These are phyloP conservation scores for Cavenderia fasciculata DNA, from an alignment of 78 protist genomes.

Conservation along the genomic window DNA sequence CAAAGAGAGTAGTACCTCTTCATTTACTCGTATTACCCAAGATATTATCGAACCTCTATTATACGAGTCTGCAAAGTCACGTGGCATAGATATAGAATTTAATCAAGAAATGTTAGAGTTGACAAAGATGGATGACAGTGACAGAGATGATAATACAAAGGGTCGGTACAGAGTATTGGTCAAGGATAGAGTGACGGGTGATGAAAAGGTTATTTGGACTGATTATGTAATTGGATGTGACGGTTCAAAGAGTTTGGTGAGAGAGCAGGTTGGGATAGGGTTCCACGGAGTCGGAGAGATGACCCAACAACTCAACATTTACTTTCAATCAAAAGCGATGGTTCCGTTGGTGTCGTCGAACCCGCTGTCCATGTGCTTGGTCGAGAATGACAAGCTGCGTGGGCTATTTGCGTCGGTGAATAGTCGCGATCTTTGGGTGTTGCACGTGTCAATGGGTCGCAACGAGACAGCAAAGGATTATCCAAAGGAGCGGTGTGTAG, in stretches of 20 bases:
- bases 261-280: not conserved
- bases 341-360: not conserved
- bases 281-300: not conserved
- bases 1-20: not conserved
- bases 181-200: not conserved
- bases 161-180: no score
- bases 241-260: slow-evolving; percentile 42
- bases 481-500: not conserved
- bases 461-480: not conserved
- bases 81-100: not conserved
- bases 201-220: not conserved
- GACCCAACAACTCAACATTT: slow-evolving; percentile 1
- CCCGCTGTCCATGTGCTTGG: not conserved
- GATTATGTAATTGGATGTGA: slow-evolving; percentile 65
- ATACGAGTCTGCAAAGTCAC: not conserved
- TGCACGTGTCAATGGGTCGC: not conserved
- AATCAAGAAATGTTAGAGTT: not conserved
- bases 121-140: not conserved
- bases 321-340: not conserved
- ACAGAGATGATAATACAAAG: no score
- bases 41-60: slow-evolving; percentile 20
- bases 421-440: not conserved
- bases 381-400: not conserved
- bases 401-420: slow-evolving; percentile 16
- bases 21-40: slow-evolving; percentile 8